phyloP scores from a whole-genome alignment of 805 yeast species.

The Geotrichum ghanense region DNA sequence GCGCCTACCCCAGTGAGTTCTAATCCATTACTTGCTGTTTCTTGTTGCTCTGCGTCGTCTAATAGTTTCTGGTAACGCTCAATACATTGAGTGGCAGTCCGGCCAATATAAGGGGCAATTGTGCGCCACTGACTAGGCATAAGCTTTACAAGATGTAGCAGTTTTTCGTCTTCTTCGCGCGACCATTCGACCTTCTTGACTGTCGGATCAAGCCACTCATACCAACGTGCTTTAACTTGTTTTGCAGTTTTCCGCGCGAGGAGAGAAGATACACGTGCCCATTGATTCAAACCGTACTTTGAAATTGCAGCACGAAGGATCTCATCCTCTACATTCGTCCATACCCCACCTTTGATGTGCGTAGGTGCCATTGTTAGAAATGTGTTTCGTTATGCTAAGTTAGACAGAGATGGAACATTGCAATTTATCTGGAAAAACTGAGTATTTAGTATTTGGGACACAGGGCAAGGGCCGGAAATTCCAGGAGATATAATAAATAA shows the following conservation, averaged over 20 bases:
- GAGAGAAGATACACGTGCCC: constrained; percentile 87
- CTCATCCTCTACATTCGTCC: constrained; percentile 82
- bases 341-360: constrained; percentile 77
- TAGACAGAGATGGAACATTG: not conserved
- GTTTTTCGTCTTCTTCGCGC: constrained; percentile 60
- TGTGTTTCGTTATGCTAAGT: no score
- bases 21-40: constrained; percentile 21
- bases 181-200: constrained; percentile 60
- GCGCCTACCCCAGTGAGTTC: constrained; percentile 41
- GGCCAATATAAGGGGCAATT: constrained; percentile 66
- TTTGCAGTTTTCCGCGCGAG: constrained; percentile 76
- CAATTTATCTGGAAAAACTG: not conserved
- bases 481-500: no score
- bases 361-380: constrained; percentile 34
- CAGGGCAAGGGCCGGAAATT: not conserved
- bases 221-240: constrained; percentile 91
- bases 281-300: constrained; percentile 87
- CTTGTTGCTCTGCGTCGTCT: constrained; percentile 36
- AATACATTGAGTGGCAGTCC: constrained; percentile 80
- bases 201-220: constrained; percentile 71
- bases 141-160: constrained; percentile 52
- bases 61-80: constrained; percentile 71
- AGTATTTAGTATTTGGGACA: not conserved
- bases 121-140: constrained; percentile 94
- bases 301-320: constrained; percentile 82